Evolutionary conservation across 768 basidiomycete species (phyloP).

Genomic region (Tylopilus sp.): DNA sequence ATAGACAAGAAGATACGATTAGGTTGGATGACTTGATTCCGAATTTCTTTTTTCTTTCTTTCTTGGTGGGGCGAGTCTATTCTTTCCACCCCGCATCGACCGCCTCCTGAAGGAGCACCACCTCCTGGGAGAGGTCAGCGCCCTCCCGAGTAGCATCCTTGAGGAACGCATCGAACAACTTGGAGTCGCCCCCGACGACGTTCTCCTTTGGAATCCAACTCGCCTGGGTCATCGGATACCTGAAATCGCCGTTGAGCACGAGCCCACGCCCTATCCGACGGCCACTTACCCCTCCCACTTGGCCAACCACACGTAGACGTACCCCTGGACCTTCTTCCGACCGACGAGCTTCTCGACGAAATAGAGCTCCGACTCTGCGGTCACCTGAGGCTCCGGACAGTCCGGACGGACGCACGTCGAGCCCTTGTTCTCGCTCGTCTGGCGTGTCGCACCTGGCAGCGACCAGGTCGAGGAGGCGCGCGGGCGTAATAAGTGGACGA

Average conservation of each 20-base stretch:
- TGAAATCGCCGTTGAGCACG: background rate
- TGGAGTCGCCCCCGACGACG: slow-evolving; percentile 15
- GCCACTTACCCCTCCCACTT: slow-evolving; percentile 32
- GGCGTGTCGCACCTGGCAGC: slow-evolving; percentile 14
- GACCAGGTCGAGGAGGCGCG: background rate
- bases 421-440: slow-evolving; percentile 4
- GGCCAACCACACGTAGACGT: slow-evolving; percentile 25
- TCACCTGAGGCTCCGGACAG: slow-evolving; percentile 16
- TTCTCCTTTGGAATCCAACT: slow-evolving; percentile 31
- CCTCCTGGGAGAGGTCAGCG: slow-evolving; percentile 9
- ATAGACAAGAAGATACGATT: too few species aligned
- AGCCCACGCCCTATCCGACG: too few species aligned
- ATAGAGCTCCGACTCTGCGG: slow-evolving; percentile 9
- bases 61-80: background rate
- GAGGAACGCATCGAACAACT: slow-evolving; percentile 16
- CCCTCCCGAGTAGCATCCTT: slow-evolving; percentile 18
- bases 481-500: background rate
- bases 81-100: slow-evolving; percentile 14
- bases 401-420: slow-evolving; percentile 25
- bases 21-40: too few species aligned
- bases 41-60: too few species aligned
- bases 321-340: slow-evolving; percentile 15
- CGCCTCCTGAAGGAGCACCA: slow-evolving; percentile 26
- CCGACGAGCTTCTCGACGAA: slow-evolving; percentile 31
- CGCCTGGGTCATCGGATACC: slow-evolving; percentile 28